A percentile compares a stretch with the other conserved stretches of the same genome.
Conservation (phyloP, 179 eudicot species). For the Sideroxylon spinosum region DNA sequence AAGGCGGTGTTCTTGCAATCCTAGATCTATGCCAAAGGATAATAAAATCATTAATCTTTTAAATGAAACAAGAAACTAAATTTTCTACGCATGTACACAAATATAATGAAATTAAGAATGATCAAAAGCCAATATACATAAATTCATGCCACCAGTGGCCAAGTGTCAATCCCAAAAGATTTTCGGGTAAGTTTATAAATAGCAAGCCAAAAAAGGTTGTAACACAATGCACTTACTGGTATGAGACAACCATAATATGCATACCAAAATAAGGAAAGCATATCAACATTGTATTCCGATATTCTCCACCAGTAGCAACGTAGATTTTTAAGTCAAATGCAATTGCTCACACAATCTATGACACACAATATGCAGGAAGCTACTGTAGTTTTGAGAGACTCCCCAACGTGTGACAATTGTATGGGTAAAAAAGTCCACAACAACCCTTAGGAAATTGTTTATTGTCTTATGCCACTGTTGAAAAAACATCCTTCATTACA, state of each 20-base stretch:
- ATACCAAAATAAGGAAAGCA: neutral
- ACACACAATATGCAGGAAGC: no score
- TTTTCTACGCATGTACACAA: neutral
- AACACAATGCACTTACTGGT: neutral
- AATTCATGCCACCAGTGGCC: neutral
- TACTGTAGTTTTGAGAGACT: no score
- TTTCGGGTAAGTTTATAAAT: neutral
- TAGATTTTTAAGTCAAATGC: neutral
- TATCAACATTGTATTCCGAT: neutral
- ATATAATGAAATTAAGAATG: neutral
- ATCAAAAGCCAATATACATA: neutral
- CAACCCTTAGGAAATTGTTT: no score
- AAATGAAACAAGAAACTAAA: neutral
- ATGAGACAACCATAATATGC: no score
- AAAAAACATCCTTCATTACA: no score
- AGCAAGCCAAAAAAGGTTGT: neutral
- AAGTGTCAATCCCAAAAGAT: neutral
- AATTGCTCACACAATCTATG: no score
- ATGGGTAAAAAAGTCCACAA: neutral
- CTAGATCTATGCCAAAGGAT: constrained; percentile 51
- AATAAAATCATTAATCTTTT: neutral
- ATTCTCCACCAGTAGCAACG: neutral
- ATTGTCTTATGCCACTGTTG: no score
- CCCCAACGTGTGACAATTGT: neutral
- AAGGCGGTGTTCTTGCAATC: constrained; percentile 90